These are phyloP conservation scores for Lentinula novae-zelandiae DNA, from an alignment of 1,284 basidiomycete species.

Conservation along the genomic window DNA sequence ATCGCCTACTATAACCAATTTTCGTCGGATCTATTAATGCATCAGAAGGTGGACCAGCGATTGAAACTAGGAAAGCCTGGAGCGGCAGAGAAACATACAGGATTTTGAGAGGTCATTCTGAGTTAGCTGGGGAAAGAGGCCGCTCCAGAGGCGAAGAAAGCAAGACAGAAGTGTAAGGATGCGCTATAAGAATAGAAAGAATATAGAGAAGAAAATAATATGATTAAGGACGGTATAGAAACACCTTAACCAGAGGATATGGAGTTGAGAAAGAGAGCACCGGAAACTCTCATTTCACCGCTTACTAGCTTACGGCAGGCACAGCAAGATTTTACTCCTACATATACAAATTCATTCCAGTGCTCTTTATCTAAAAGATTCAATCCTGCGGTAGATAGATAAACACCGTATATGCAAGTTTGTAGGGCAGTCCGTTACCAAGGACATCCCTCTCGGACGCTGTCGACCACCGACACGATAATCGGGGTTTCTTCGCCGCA, in stretches of 20 bases:
- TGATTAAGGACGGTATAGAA: constrained; percentile 6
- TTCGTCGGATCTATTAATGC: constrained; percentile 68
- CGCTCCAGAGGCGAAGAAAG: constrained; percentile 2
- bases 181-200: constrained; percentile 6
- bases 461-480: not conserved
- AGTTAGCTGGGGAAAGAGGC: not conserved
- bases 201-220: constrained; percentile 14
- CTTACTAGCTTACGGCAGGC: not conserved
- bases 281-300: not conserved
- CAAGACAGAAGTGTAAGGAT: constrained; percentile 7
- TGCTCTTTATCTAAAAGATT: not conserved
- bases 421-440: not conserved
- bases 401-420: not conserved
- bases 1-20: constrained; percentile 93
- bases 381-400: not conserved
- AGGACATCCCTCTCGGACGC: not conserved
- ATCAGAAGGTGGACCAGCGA: constrained; percentile 15
- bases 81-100: constrained; percentile 33
- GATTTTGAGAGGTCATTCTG: constrained; percentile 41
- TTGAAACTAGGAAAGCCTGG: not conserved
- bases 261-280: constrained; percentile 3
- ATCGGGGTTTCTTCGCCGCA: not conserved
- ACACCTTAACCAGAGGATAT: constrained; percentile 8
- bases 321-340: not conserved
- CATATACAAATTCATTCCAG: not conserved